phyloP scores from a whole-genome alignment of 1,139 yeast species.

The Pichia inconspicua region DNA sequence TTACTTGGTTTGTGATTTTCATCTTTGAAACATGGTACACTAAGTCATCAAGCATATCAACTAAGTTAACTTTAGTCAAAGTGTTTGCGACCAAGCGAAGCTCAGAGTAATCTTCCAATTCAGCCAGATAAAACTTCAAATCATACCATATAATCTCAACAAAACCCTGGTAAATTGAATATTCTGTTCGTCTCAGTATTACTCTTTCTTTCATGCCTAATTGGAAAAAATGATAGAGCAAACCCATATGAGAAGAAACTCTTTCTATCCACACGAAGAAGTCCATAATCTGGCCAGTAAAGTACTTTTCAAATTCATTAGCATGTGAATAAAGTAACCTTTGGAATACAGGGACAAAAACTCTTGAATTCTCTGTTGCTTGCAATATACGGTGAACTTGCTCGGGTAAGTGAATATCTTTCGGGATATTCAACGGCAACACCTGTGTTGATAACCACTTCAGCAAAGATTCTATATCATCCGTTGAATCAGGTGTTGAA shows the following conservation, averaged over 20 bases:
- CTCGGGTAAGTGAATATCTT: constrained; percentile 2
- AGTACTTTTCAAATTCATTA: background rate
- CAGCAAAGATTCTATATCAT: background rate
- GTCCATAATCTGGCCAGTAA: background rate
- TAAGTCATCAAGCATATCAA: constrained; percentile 32
- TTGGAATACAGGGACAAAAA: constrained; percentile 9
- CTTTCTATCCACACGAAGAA: constrained; percentile 10
- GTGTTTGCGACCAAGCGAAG: constrained; percentile 6
- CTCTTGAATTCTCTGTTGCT: constrained; percentile 1
- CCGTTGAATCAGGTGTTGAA: background rate
- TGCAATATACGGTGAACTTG: constrained; percentile 2
- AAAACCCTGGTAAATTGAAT: constrained; percentile 3
- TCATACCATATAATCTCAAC: constrained; percentile 6
- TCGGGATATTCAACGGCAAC: background rate
- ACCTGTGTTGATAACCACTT: background rate
- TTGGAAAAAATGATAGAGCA: constrained; percentile 8
- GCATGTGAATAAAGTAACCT: constrained; percentile 6
- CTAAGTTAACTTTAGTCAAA: constrained; percentile 20
- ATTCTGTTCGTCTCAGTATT: constrained; percentile 1
- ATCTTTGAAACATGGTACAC: constrained; percentile 37
- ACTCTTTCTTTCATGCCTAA: background rate
- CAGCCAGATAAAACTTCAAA: background rate
- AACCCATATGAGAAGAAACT: constrained; percentile 5
- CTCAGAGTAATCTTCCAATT: background rate
- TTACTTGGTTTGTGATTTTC: constrained; percentile 37